These are phyloP conservation scores for Scheffersomyces parashehatae DNA, from an alignment of 1,139 yeast genomes.

Conservation along the genomic window DNA sequence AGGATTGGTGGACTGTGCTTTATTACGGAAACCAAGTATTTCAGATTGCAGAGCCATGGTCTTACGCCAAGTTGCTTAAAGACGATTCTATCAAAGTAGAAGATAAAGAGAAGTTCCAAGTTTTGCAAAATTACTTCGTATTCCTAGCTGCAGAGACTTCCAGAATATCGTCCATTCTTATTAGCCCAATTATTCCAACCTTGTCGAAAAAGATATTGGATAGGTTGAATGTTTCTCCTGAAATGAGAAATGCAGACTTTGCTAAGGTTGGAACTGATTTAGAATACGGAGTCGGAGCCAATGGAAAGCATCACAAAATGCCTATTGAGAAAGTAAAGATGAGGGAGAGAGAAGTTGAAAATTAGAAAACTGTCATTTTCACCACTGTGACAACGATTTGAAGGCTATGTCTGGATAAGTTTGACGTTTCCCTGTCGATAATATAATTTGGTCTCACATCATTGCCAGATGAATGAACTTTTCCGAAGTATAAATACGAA, in stretches of 20 bases:
- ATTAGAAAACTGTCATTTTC: slow-evolving; percentile 1
- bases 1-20: slow-evolving; percentile 61
- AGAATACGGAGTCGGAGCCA: slow-evolving; percentile 46
- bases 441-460: too few species aligned
- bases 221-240: slow-evolving; percentile 53
- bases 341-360: slow-evolving; percentile 11
- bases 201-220: slow-evolving; percentile 61
- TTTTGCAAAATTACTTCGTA: slow-evolving; percentile 53
- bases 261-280: slow-evolving; percentile 49
- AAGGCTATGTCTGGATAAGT: too few species aligned
- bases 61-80: slow-evolving; percentile 25
- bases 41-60: slow-evolving; percentile 65
- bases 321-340: slow-evolving; percentile 29
- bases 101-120: slow-evolving; percentile 15
- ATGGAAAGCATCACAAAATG: slow-evolving; percentile 22
- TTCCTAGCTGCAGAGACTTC: slow-evolving; percentile 69
- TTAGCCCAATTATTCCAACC: slow-evolving; percentile 73
- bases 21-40: slow-evolving; percentile 66
- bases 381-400: too few species aligned
- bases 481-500: too few species aligned
- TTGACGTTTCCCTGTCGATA: too few species aligned
- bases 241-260: slow-evolving; percentile 38
- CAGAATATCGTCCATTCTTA: slow-evolving; percentile 64
- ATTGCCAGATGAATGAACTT: too few species aligned
- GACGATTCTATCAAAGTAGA: slow-evolving; percentile 32